phyloP scores from a whole-genome alignment of 2,329 filamentous ascomycete genomes.

The Sarocladium oryzae region DNA sequence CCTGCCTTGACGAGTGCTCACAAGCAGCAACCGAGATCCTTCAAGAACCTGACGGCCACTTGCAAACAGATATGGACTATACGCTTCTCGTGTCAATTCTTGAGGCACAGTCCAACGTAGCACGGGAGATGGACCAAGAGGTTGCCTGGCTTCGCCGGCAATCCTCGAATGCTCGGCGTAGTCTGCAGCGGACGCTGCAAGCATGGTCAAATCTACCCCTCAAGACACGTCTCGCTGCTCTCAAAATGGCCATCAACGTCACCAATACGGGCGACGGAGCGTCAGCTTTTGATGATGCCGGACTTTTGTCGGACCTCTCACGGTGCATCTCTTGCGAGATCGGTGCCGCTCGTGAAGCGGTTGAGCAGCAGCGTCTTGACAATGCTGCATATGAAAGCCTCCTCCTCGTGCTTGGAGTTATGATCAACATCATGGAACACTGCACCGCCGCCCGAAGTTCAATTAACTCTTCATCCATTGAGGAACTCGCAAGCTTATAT shows the following conservation, averaged over 20 bases:
- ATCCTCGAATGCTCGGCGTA: slow-evolving; percentile 21
- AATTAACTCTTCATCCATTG: slow-evolving; percentile 37
- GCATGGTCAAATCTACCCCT: slow-evolving; percentile 21
- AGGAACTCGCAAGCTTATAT: slow-evolving; percentile 58
- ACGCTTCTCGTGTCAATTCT: slow-evolving; percentile 35
- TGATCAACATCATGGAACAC: slow-evolving; percentile 85
- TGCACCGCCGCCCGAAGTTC: slow-evolving; percentile 53
- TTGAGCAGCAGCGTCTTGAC: slow-evolving; percentile 42
- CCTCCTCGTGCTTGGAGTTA: slow-evolving; percentile 69
- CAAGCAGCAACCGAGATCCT: neutral
- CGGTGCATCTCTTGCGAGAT: slow-evolving; percentile 47
- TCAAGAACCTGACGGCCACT: neutral
- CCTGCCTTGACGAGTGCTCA: neutral
- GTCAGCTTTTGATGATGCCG: slow-evolving; percentile 57
- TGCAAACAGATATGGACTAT: slow-evolving; percentile 28
- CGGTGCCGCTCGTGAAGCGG: slow-evolving; percentile 36
- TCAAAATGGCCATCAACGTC: slow-evolving; percentile 70
- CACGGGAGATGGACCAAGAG: slow-evolving; percentile 17
- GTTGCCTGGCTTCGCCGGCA: slow-evolving; percentile 19
- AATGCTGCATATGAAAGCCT: slow-evolving; percentile 58
- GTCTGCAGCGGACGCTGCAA: slow-evolving; percentile 23
- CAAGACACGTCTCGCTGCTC: neutral
- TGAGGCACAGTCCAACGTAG: slow-evolving; percentile 27
- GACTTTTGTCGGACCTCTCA: slow-evolving; percentile 43
- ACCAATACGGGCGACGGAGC: slow-evolving; percentile 78